Base-by-base conservation (phyloP, 208 protist species). In the Wallacemonas sp. region DNA sequence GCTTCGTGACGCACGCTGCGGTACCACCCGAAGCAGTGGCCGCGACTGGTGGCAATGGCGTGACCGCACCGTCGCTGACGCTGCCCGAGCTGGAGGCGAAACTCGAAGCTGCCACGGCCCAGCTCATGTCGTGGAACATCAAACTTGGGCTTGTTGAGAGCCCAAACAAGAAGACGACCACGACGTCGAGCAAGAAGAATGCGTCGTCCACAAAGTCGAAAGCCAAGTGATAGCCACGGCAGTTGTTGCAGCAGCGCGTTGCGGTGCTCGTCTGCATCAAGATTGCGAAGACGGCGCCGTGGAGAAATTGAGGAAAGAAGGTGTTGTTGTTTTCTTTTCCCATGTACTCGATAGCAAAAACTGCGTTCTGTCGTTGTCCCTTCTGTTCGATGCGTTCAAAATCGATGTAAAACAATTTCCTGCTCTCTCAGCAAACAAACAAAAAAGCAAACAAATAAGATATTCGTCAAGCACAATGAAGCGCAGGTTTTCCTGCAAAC, bases 1-100 rank as follows among this genome's bases (percentile, higher is more conserved):
- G 81, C 21, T 64, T 61, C 34, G 67, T 94, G 46, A 85, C 85
- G 8, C 80, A 94, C 58, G 80, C 83, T 38, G 70, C 73, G 1
- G 16, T 24, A n/a, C 41, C 74, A 1, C 23, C 33, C 17, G 27
- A 58, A 0, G 63, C 71, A 6, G 21, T 30, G 33, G 54, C 26
- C 46, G 74, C 23, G 38, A 80, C 61, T n/a, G 64, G 39, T 19
- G 61, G 65, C 38, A 58, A 58, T 29, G 38, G 38, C 32, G 32
- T 27, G 17, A 58, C 52, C 16, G 30, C 52, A 14, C 12, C 26
- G n/a, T 34, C 52, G 32, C 52, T 58, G n/a, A 58, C 52, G 3
- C 29, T 41, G 52, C 26, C 52, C 16, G 63, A 80, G 32, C 33
- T 77, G 34, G 36, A 76, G 41, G 49, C 66, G 24, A 68, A 68